phyloP scores from a whole-genome alignment of 2,329 filamentous ascomycete species.

The Pestalotiopsis sp. region DNA sequence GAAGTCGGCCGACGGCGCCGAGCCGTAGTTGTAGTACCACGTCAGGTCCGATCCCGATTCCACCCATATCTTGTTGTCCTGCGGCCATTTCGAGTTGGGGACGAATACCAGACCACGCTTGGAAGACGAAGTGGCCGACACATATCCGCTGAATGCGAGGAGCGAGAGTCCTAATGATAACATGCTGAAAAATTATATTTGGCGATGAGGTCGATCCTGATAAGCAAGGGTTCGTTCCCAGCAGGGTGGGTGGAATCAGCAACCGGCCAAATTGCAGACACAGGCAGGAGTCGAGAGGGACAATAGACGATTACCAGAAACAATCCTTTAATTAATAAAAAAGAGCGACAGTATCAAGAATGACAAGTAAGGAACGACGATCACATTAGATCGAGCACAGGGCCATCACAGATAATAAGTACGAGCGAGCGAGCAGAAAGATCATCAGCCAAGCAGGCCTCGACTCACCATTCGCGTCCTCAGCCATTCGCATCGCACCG shows the following conservation, averaged over 20 bases:
- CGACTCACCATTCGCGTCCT: not conserved
- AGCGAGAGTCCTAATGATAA: not conserved
- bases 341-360: not conserved
- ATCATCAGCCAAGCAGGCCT: not conserved
- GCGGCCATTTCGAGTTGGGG: slow-evolving; percentile 52
- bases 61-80: slow-evolving; percentile 70
- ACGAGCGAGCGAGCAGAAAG: not conserved
- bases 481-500: not conserved
- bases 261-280: not conserved
- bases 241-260: not conserved
- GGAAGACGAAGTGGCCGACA: slow-evolving; percentile 17
- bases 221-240: not conserved
- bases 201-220: not conserved
- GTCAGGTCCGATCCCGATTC: slow-evolving; percentile 60
- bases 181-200: not conserved
- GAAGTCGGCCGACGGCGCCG: slow-evolving; percentile 57
- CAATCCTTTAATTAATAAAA: not conserved
- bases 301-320: not conserved
- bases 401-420: not conserved
- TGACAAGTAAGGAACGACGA: not conserved
- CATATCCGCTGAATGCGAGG: not conserved
- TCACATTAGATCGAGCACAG: not conserved
- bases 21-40: slow-evolving; percentile 85
- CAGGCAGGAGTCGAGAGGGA: not conserved
- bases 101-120: slow-evolving; percentile 79